Conservation (phyloP, 2,329 filamentous ascomycete species). For the Dactylonectria macrodidyma region DNA sequence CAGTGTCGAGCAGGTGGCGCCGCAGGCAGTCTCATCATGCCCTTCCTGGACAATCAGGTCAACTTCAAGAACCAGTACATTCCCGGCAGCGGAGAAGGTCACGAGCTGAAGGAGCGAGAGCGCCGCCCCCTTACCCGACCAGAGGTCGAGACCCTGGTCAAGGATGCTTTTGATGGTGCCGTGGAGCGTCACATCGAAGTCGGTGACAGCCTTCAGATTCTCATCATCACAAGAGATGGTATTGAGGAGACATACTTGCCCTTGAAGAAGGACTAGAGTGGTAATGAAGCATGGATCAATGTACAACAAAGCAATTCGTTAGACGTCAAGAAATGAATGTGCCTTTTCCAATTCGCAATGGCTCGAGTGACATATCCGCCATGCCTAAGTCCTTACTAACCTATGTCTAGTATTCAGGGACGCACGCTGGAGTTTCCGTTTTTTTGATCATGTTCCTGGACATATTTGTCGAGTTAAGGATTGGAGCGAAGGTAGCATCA, state of each 20-base stretch:
- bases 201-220: slow-evolving; percentile 94
- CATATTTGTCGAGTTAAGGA: too few species aligned
- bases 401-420: not conserved
- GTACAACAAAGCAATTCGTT: slow-evolving; percentile 50
- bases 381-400: not conserved
- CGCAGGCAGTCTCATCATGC: slow-evolving; percentile 96
- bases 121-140: slow-evolving; percentile 78
- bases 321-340: slow-evolving; percentile 44
- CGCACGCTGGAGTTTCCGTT: not conserved
- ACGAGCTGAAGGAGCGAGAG: slow-evolving; percentile 81
- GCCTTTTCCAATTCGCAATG: slow-evolving; percentile 24
- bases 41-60: slow-evolving; percentile 99
- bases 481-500: too few species aligned
- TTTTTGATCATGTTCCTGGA: not conserved
- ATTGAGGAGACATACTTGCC: slow-evolving; percentile 88
- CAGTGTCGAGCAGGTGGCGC: slow-evolving; percentile 95
- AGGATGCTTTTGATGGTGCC: slow-evolving; percentile 97
- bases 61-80: slow-evolving; percentile 99
- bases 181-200: slow-evolving; percentile 99
- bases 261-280: slow-evolving; percentile 87
- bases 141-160: slow-evolving; percentile 88
- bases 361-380: not conserved
- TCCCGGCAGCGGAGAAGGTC: slow-evolving; percentile 86
- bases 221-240: slow-evolving; percentile 90
- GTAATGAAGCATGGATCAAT: slow-evolving; percentile 40